Evolutionary conservation across 1,284 basidiomycete genomes (phyloP), one percentile per base, ranked within the genome.

Genomic region (Meripilus lineatus): DNA sequence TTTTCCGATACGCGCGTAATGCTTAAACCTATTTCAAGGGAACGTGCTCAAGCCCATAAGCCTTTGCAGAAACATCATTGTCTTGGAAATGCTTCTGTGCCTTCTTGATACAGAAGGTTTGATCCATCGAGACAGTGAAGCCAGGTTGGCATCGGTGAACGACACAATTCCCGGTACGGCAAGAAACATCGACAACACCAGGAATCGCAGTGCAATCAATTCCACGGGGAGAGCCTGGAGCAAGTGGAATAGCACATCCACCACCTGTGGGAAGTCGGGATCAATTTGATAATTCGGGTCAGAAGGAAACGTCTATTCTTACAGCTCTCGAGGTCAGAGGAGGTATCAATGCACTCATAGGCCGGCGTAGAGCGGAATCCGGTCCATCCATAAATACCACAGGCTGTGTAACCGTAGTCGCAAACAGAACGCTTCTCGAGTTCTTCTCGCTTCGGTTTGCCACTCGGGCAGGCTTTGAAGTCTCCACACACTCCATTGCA

Each of bases 281-380:
- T 10, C 22, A 10, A 20, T 5, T 22, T 11, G 37, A 32, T 3
- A n/a, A 21, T 8, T 30, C n/a, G 10, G n/a, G n/a, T 30, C 28
- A 39, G 15, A 17, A 21, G 30, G 33, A 28, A 11, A 39, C 13
- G 22, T 10, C 7, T 39, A 26, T n/a, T 39, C 74, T 49, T 45
- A 77, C 76, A 79, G 62, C 73, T 77, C 54, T 77, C 74, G 13
- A 76, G 62, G 43, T 77, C 71, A 28, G 53, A 64, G 45, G 58
- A 55, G 4, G 68, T 70, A 49, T 77, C 58, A 39, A 79, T 52
- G 48, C 75, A 77, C 48, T 77, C 74, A 68, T 68, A 75, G 1
- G 69, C 62, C 7, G 61, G 55, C 6, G 53, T 51, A 5, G 58
- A 56, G 8, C 59, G 53, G 32, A 49, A 45, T 3, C 55, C 49